Percentiles rank a stretch among this genome's conserved stretches.
Conservation (phyloP, 805 yeast genomes). For the Candida cerambycidarum region DNA sequence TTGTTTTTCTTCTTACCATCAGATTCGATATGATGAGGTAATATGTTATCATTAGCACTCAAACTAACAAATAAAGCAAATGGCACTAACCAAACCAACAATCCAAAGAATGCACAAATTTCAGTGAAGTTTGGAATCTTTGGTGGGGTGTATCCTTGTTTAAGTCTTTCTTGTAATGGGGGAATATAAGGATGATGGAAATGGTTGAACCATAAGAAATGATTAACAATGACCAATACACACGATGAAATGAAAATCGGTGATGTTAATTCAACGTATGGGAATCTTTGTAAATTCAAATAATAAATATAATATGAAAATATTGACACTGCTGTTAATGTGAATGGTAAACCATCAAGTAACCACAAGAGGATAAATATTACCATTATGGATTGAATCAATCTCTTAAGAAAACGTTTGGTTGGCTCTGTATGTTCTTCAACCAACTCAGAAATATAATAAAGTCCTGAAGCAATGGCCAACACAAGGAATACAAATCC, state of each 20-base stretch:
- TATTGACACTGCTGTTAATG: slow-evolving; percentile 64
- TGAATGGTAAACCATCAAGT: slow-evolving; percentile 78
- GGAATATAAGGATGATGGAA: slow-evolving; percentile 75
- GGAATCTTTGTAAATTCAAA: slow-evolving; percentile 79
- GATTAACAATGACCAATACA: slow-evolving; percentile 71
- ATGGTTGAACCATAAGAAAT: slow-evolving; percentile 85
- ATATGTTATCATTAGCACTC: slow-evolving; percentile 85
- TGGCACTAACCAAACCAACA: slow-evolving; percentile 92
- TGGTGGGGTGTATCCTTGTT: slow-evolving; percentile 59
- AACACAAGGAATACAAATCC: slow-evolving; percentile 43
- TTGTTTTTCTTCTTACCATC: slow-evolving; percentile 30
- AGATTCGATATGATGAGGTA: slow-evolving; percentile 56
- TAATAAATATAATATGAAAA: slow-evolving; percentile 69
- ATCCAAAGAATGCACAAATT: slow-evolving; percentile 92
- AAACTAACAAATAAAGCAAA: slow-evolving; percentile 87
- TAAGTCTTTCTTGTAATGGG: slow-evolving; percentile 59
- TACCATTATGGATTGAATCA: slow-evolving; percentile 62
- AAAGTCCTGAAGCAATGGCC: slow-evolving; percentile 84
- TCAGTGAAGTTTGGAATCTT: slow-evolving; percentile 81
- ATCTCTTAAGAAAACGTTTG: slow-evolving; percentile 59
- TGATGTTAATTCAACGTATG: slow-evolving; percentile 73
- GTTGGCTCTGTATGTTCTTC: slow-evolving; percentile 93
- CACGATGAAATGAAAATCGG: slow-evolving; percentile 73
- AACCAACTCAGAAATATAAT: slow-evolving; percentile 86
- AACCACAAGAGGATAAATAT: slow-evolving; percentile 57